Base-by-base conservation (phyloP, 768 basidiomycete genomes). In the Arthromyces matolae region DNA sequence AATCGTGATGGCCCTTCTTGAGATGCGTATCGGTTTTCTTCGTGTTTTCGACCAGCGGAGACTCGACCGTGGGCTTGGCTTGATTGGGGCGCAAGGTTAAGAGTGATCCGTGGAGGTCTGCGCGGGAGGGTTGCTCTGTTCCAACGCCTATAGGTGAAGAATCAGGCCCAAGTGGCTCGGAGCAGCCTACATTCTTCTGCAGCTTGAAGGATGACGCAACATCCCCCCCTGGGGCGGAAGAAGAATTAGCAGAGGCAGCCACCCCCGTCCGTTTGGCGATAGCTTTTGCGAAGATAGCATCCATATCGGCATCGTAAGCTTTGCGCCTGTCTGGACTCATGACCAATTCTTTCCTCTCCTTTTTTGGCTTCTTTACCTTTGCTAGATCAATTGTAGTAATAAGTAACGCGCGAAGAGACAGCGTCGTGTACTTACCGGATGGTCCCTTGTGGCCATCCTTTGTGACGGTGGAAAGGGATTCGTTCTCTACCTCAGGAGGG, bases 301-400 rank as follows among this genome's bases (percentile, higher is more conserved):
- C 47, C 16, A 55, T 38, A 33, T 57, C 53, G 16, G 53, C 58
- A n/a, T 49, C 40, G 5, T 41, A 36, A 42, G 49, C 45, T 34
- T 49, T 49, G 13, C 44, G 52, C 24, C 49, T 50, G 10, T 55
- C 51, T 4, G 47, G 12, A 1, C 49, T 51, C 8, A 47, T 34
- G 29, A 20, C 54, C 23, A 19, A 0, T 53, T 51, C 44, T 28
- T 28, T 29, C 28, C 38, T 28, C 31, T 51, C 44, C 28, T 28
- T 29, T 27, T 39, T 28, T 29, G 29, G 19, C 3, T 53, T 54
- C 39, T 47, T 50, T 19, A 23, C 20, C 18, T 18, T 33, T 19
- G 12, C 49, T 54, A 23, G 20, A 19, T 31, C 34, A 22, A 44
- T n/a, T n/a, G n/a, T n/a, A n/a, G n/a, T n/a, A n/a, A n/a, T n/a